These are phyloP conservation scores for Rhodomyrtus tomentosa DNA, from an alignment of 345 rosid species.

Conservation along the genomic window DNA sequence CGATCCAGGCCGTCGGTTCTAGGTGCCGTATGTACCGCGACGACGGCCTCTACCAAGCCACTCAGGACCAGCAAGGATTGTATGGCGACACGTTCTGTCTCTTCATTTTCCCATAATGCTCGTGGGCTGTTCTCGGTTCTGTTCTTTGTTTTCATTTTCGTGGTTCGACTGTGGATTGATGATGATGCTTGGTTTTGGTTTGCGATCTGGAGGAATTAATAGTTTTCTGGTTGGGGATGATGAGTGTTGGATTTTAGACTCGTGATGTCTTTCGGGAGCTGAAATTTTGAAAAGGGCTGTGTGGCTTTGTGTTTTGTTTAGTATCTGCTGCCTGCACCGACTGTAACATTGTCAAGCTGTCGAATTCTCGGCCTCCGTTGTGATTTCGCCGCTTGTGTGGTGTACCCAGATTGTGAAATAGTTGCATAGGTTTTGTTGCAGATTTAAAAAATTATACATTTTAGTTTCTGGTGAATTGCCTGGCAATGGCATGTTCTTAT, in stretches of 20 bases:
- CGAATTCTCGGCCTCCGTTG: neutral
- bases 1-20: slow-evolving; percentile 65
- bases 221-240: neutral
- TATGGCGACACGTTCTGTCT: slow-evolving; percentile 8
- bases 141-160: neutral
- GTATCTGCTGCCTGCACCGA: neutral
- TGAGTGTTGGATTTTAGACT: neutral
- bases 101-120: neutral
- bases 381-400: neutral
- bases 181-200: neutral
- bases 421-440: neutral
- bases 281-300: neutral
- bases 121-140: neutral
- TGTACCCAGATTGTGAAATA: neutral
- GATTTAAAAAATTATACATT: neutral
- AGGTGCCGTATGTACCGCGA: slow-evolving; percentile 74
- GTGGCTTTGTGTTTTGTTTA: neutral
- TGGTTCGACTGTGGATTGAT: neutral
- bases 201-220: neutral
- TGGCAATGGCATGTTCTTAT: neutral
- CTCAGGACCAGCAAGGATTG: slow-evolving; percentile 90
- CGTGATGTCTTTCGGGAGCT: neutral
- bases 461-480: neutral
- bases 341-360: neutral
- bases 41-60: slow-evolving; percentile 81